These are phyloP conservation scores for Phytopythium oedochilum DNA, from an alignment of 352 stramenopile species.

Conservation along the genomic window DNA sequence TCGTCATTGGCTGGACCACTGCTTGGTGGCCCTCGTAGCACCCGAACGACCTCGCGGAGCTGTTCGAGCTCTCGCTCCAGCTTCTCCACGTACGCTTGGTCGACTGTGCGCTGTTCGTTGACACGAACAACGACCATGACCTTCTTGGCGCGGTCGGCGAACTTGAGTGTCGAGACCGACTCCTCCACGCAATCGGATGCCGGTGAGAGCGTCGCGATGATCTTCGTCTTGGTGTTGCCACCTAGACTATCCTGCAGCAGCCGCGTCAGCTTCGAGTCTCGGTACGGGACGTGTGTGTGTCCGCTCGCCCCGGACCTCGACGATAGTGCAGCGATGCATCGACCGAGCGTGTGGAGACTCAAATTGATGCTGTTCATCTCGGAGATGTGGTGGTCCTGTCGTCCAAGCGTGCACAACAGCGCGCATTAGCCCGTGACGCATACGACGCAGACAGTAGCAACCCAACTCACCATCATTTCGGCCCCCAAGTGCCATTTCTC, in stretches of 20 bases:
- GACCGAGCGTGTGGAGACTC: constrained; percentile 88
- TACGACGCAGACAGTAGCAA: neutral
- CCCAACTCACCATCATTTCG: constrained; percentile 61
- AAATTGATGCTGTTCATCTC: constrained; percentile 96
- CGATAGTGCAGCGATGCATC: constrained; percentile 82
- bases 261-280: constrained; percentile 92
- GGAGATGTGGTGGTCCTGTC: constrained; percentile 71
- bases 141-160: constrained; percentile 90
- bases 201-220: constrained; percentile 89
- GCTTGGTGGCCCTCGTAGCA: constrained; percentile 24
- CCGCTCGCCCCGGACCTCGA: constrained; percentile 23
- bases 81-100: constrained; percentile 85
- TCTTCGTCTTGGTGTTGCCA: constrained; percentile 88
- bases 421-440: no score
- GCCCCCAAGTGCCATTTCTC: constrained; percentile 90
- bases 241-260: constrained; percentile 87
- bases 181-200: constrained; percentile 85
- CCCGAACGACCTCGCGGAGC: constrained; percentile 57
- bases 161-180: constrained; percentile 93
- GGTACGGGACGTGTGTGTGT: constrained; percentile 83
- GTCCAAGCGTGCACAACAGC: neutral
- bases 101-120: constrained; percentile 84
- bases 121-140: constrained; percentile 85
- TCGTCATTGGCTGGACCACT: constrained; percentile 6
- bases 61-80: constrained; percentile 81